phyloP scores from a whole-genome alignment of 805 yeast genomes.

The Jamesozyma gamospora region DNA sequence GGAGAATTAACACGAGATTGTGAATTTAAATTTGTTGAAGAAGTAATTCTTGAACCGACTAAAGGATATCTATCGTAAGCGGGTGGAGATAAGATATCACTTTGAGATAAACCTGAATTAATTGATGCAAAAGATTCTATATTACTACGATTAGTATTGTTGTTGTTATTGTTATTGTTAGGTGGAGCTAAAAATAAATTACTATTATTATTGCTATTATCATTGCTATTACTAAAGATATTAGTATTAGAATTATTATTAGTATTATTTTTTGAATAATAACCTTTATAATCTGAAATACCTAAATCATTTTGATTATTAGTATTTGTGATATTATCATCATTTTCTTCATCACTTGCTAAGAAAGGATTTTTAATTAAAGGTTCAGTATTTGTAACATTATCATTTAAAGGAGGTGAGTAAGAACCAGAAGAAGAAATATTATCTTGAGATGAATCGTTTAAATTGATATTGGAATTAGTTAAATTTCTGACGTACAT shows the following conservation, averaged over 20 bases:
- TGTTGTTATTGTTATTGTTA: neutral
- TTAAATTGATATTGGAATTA: slow-evolving; percentile 4
- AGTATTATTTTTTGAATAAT: slow-evolving; percentile 19
- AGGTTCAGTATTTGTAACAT: neutral
- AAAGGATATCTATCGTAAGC: slow-evolving; percentile 65
- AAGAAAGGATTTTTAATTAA: slow-evolving; percentile 8
- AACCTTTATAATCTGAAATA: slow-evolving; percentile 25
- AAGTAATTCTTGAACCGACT: slow-evolving; percentile 48
- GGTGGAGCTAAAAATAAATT: slow-evolving; percentile 2
- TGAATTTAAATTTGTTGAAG: slow-evolving; percentile 31
- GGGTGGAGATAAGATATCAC: slow-evolving; percentile 36
- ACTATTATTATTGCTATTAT: neutral
- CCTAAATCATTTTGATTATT: neutral
- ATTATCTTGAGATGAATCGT: slow-evolving; percentile 1
- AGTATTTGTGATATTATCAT: too few relatives aligned
- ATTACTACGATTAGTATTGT: neutral
- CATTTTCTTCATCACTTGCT: slow-evolving; percentile 11
- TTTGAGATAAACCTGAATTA: slow-evolving; percentile 8
- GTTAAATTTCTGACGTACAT: slow-evolving; percentile 23
- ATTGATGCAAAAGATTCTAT: neutral
- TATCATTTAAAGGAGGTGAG: neutral
- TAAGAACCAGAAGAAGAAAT: slow-evolving; percentile 11
- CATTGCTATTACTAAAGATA: too few relatives aligned
- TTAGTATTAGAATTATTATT: neutral
- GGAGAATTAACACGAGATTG: neutral